These are phyloP conservation scores for Candida sanyiensis DNA, from an alignment of 805 yeast genomes.

Conservation along the genomic window DNA sequence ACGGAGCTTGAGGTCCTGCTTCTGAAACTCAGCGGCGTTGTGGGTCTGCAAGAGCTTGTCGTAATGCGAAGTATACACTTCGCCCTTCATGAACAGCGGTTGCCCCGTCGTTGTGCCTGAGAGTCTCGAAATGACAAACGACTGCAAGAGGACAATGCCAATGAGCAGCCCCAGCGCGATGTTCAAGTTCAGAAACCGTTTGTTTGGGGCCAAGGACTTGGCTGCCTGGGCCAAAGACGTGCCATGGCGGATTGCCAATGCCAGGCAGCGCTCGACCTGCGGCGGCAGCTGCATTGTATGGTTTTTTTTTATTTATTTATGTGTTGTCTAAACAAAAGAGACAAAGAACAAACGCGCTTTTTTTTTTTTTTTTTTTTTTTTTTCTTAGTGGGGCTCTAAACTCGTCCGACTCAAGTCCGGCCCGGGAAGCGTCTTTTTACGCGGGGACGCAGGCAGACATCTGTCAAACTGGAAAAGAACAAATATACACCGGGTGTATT, in stretches of 20 bases:
- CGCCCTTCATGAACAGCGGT: constrained; percentile 13
- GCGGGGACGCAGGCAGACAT: too few species aligned
- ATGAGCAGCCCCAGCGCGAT: constrained; percentile 15
- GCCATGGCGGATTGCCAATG: constrained; percentile 6
- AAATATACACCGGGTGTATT: too few species aligned
- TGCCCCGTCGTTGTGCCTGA: neutral
- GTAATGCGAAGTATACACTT: constrained; percentile 17
- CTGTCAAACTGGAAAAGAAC: too few species aligned
- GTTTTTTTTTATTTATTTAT: too few species aligned
- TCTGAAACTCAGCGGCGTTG: constrained; percentile 10
- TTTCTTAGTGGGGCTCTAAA: too few species aligned
- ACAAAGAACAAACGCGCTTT: too few species aligned
- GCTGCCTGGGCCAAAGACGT: constrained; percentile 5
- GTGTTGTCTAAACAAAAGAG: too few species aligned
- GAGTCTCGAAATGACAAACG: constrained; percentile 5
- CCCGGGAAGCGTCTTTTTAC: too few species aligned
- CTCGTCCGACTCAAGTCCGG: too few species aligned
- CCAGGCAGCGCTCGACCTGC: neutral
- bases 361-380: too few species aligned
- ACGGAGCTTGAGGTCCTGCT: constrained; percentile 9
- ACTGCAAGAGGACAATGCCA: constrained; percentile 13
- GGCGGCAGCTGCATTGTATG: neutral
- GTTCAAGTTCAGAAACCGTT: constrained; percentile 19
- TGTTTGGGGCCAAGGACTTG: constrained; percentile 13
- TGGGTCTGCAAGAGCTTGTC: constrained; percentile 4